Base-by-base conservation (phyloP, 73 alveolate genomes). In the Paraurostyla sp. region DNA sequence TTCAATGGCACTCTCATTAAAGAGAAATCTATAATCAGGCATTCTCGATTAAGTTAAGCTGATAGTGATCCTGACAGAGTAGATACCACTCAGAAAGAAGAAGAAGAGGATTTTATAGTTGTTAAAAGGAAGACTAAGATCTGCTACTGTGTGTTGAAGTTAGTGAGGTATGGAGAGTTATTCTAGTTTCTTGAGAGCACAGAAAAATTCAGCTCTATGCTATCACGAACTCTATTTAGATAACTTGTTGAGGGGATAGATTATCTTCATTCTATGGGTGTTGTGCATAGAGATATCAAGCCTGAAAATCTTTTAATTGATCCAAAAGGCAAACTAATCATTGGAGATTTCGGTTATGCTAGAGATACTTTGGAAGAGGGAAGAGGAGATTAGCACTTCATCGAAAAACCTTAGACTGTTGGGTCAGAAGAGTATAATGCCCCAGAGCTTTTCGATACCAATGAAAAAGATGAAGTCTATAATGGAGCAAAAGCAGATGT, bases 331-430 rank as follows among this genome's bases (percentile, higher is more conserved):
- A 56, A 76, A 60, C 32, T 88, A 46, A 52, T 54, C 52, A 88
- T 88, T 75, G 88, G 91, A 29, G 94, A 88, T 76, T 88, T 88
- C 50, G 94, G 94, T 38, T 76, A 51, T 36, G 94, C 94, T 1
- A 43, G 29, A 38, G 91, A 81, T 13, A 81, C 68, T 15, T 23
- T 36, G 4, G 71, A 56, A 30, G 2, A 81, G 3, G 20, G 33
- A 23, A 62, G 81, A 46, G 23, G 52, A 49, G 27, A 50, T 6
- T 56, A 54, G 43, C 33, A 60, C 46, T 27, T 20, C 51, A 76
- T 88, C 29, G 80, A 54, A 27, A 51, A 35, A n/a, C 62, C 62
- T 38, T 18, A 22, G 4, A 33, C 32, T 15, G 69, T 75, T 2
- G 89, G 90, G 18, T 76, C 84, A 7, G 86, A 57, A 22, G 94